Percentiles rank a stretch among this genome's conserved stretches.
Evolutionary conservation across 371 early-diverging fungal genomes (phyloP).

Genomic region (Zychaea mexicana): DNA sequence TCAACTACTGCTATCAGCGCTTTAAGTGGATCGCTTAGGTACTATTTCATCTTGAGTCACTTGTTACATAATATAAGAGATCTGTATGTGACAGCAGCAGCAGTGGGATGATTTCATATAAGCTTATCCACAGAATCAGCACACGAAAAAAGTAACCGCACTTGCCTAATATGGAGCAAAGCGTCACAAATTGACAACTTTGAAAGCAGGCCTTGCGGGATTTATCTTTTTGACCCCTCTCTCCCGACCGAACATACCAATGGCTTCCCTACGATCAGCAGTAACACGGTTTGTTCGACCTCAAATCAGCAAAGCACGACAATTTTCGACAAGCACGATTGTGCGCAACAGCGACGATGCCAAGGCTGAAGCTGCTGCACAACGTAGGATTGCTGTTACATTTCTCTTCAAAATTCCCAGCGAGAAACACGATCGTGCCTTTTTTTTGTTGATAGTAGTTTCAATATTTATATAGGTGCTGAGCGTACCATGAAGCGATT

Average conservation of each 20-base stretch:
- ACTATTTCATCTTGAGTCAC: too few species aligned
- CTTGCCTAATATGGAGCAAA: too few species aligned
- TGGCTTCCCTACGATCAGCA: not conserved
- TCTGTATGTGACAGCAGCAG: too few species aligned
- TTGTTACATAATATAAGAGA: too few species aligned
- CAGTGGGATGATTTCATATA: too few species aligned
- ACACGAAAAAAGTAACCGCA: too few species aligned
- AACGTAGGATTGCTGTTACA: slow-evolving; percentile 8
- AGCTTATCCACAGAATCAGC: too few species aligned
- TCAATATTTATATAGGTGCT: slow-evolving; percentile 35
- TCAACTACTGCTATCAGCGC: too few species aligned
- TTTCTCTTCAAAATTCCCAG: not conserved
- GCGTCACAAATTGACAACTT: not conserved
- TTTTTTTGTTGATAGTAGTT: not conserved
- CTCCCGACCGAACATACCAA: too few species aligned
- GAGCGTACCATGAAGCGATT: slow-evolving; percentile 71
- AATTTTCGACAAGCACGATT: slow-evolving; percentile 1
- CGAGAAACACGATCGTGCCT: not conserved
- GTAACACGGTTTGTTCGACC: not conserved
- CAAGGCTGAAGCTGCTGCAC: slow-evolving; percentile 25
- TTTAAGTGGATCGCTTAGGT: too few species aligned
- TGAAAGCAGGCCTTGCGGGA: not conserved
- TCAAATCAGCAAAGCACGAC: not conserved
- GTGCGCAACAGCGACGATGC: slow-evolving; percentile 12
- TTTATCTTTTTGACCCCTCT: not conserved